Evolutionary conservation across 805 yeast genomes (phyloP), one percentile per base, ranked within the genome.

Genomic region (Clavispora vitiphila): DNA sequence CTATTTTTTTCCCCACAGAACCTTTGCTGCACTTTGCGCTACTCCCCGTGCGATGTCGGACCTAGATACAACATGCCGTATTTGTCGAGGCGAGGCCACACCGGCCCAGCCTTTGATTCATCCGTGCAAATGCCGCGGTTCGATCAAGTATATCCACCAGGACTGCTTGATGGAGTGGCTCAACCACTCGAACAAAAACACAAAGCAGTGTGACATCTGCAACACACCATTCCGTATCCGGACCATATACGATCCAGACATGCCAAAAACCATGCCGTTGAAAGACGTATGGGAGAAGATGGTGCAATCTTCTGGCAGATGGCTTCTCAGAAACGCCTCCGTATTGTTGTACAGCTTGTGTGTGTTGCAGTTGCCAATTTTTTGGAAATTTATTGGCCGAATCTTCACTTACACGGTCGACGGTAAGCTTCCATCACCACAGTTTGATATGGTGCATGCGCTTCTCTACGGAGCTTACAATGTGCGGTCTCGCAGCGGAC

Each of bases 61-160:
- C 5, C n/a, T 39, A 8, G 83, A 74, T 44, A 73, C 70, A 24
- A 74, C 83, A 3, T 93, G 99, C 62, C 83, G 99, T 46, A 90
- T 93, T 35, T 93, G 99, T 59, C 83, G 96, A 39, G 91, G 95
- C 29, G 98, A 88, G 53, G 90, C 78, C n/a, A 78, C 93, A 0
- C 66, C 64, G 0, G 79, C 76, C 1, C 87, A 86, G 49, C 96
- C 96, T 3, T 68, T 93, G 35, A 83, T 77, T 49, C 90, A 86
- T 61, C 99, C 99, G 3, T 93, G 99, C 64, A 82, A 78, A 55
- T 93, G 99, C 64, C 74, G 88, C 40, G 99, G 99, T 1, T 84
- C 96, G 11, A 95, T 93, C 60, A 84, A 83, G 58, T 90, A 81
- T 55, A 86, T 93, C 40, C 99, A 93, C 61, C 95, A 91, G 61